phyloP scores from a whole-genome alignment of 768 basidiomycete genomes.

The Lentinula raphanica region DNA sequence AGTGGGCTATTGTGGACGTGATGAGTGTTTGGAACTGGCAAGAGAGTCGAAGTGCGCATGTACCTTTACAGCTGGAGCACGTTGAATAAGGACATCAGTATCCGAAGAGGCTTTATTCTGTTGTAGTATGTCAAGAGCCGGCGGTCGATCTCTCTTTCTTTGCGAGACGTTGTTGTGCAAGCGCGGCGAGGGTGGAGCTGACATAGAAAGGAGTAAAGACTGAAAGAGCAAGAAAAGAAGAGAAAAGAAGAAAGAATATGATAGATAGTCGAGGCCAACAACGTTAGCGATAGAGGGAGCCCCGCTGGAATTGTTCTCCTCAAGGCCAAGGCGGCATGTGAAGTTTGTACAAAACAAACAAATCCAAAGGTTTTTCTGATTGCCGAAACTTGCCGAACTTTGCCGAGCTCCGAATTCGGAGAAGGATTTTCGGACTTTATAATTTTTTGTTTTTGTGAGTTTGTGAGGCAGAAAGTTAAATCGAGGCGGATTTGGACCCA shows the following conservation, averaged over 20 bases:
- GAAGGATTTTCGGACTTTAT: not conserved
- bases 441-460: not conserved
- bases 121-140: constrained; percentile 44
- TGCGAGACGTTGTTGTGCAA: constrained; percentile 31
- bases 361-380: not conserved
- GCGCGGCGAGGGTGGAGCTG: constrained; percentile 36
- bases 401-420: not conserved
- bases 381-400: not conserved
- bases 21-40: constrained; percentile 15
- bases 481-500: not conserved
- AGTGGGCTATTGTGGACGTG: constrained; percentile 23
- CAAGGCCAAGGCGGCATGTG: not conserved
- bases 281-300: not conserved
- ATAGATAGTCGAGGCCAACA: not conserved
- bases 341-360: not conserved
- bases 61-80: constrained; percentile 32
- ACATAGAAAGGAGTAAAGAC: constrained; percentile 33
- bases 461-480: not conserved
- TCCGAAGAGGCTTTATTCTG: constrained; percentile 32
- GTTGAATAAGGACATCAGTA: constrained; percentile 34
- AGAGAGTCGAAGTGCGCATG: constrained; percentile 10
- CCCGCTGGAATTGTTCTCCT: not conserved
- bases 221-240: constrained; percentile 19
- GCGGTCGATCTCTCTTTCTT: constrained; percentile 47
- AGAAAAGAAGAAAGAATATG: constrained; percentile 7